A percentile compares a stretch with the other conserved stretches of the same genome.
Conservation (phyloP, 2,329 filamentous ascomycete genomes). For the Aotearoamyces nothofagi region DNA sequence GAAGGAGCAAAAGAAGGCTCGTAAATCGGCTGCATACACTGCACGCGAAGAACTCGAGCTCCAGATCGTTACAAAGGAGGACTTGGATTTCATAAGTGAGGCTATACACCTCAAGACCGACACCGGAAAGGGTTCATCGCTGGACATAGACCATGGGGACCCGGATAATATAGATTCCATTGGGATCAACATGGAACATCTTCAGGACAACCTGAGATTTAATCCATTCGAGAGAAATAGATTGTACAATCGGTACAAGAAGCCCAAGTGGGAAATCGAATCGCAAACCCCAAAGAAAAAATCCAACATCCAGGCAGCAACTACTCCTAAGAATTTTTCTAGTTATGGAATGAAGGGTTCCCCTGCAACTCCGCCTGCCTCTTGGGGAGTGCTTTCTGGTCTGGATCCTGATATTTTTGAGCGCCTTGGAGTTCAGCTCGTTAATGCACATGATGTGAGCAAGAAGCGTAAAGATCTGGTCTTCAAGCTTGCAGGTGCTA, state of each 20-base stretch:
- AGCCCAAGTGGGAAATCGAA: neutral
- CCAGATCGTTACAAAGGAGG: constrained; percentile 12
- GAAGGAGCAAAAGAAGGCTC: constrained; percentile 12
- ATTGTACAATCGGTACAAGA: neutral
- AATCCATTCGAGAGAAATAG: constrained; percentile 1
- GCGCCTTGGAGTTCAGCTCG: constrained; percentile 14
- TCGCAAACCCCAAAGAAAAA: neutral
- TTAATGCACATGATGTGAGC: constrained; percentile 8
- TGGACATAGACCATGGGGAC: constrained; percentile 12
- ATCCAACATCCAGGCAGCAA: neutral
- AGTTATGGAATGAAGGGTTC: no score
- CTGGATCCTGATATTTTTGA: constrained; percentile 15
- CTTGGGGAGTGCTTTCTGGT: constrained; percentile 2
- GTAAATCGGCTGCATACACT: constrained; percentile 8
- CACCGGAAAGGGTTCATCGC: constrained; percentile 17
- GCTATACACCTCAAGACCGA: constrained; percentile 13
- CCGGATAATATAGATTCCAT: constrained; percentile 6
- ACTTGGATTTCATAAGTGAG: constrained; percentile 15
- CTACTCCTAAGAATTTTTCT: no score
- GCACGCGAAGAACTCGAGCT: constrained; percentile 6
- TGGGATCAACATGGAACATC: neutral
- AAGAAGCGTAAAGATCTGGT: constrained; percentile 14
- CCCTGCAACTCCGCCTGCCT: no score
- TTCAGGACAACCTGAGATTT: neutral
- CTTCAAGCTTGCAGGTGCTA: constrained; percentile 11